Evolutionary conservation across 1,284 basidiomycete genomes (phyloP).

Genomic region (Heterobasidion occidentale): DNA sequence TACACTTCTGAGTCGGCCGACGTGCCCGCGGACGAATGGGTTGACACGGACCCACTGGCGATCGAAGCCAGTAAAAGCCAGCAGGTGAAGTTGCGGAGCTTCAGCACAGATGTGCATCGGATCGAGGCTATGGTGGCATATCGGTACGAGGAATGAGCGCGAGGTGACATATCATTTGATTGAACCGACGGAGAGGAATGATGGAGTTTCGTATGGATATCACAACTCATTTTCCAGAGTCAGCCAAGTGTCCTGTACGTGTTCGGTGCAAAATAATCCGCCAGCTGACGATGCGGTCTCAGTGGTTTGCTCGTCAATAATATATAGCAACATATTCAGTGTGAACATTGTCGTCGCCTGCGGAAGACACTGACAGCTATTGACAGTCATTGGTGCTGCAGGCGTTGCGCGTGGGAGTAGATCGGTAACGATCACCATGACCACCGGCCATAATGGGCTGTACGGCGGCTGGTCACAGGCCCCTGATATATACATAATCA

Average conservation of each 20-base stretch:
- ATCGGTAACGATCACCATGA: slow-evolving; percentile 4
- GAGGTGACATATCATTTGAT: slow-evolving; percentile 7
- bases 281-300: too few species aligned
- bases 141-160: slow-evolving; percentile 54
- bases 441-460: neutral
- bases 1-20: slow-evolving; percentile 87
- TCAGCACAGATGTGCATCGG: slow-evolving; percentile 86
- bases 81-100: slow-evolving; percentile 87
- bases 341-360: too few species aligned
- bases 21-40: slow-evolving; percentile 87
- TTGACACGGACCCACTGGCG: slow-evolving; percentile 90
- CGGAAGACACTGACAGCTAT: neutral
- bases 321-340: too few species aligned
- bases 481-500: neutral
- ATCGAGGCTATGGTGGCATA: slow-evolving; percentile 88
- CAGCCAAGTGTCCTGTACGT: neutral
- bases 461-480: neutral
- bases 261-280: neutral
- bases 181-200: neutral
- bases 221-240: neutral
- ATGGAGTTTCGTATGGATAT: neutral
- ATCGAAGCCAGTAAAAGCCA: slow-evolving; percentile 96
- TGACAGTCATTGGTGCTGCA: neutral
- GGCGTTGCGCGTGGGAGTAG: neutral
- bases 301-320: too few species aligned